Conservation (phyloP, 176 grass and related monocot genomes). For the Eremochloa ophiuroides region DNA sequence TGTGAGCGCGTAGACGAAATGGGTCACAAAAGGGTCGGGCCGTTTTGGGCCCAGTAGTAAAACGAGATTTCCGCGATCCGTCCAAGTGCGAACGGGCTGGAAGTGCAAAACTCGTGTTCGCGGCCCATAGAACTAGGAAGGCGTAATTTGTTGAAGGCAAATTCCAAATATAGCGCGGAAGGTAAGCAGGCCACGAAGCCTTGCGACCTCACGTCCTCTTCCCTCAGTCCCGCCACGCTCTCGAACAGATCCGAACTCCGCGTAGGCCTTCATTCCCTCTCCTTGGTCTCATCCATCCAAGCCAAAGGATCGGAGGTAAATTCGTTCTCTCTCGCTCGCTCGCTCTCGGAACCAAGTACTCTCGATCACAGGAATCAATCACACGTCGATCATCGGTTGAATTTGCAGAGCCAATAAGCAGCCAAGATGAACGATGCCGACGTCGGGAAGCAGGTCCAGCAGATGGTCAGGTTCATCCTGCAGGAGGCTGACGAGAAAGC, state of each 20-base stretch:
- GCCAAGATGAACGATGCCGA: conserved; percentile 77
- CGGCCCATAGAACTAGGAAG: no score
- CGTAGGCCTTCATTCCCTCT: background rate
- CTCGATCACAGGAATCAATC: background rate
- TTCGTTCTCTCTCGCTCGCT: background rate
- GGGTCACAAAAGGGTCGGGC: background rate
- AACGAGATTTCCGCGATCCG: background rate
- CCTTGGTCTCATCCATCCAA: conserved; percentile 6
- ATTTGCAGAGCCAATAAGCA: background rate
- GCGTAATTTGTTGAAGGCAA: background rate
- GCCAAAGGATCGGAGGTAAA: background rate
- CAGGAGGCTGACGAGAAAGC: conserved; percentile 91
- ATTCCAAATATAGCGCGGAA: conserved; percentile 32
- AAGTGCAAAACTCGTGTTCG: no score
- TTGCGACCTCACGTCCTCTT: background rate
- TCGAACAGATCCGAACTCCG: conserved; percentile 37
- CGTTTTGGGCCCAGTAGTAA: background rate
- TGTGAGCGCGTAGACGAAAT: background rate
- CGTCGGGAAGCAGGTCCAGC: conserved; percentile 77
- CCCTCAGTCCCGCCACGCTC: background rate
- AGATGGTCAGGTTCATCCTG: conserved; percentile 87
- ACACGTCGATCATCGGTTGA: background rate
- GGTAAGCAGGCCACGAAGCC: conserved; percentile 10
- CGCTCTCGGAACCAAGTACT: background rate
- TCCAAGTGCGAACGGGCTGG: background rate